Evolutionary conservation across 1,284 basidiomycete species (phyloP), one percentile per base, ranked within the genome.

Genomic region (Malassezia nana): DNA sequence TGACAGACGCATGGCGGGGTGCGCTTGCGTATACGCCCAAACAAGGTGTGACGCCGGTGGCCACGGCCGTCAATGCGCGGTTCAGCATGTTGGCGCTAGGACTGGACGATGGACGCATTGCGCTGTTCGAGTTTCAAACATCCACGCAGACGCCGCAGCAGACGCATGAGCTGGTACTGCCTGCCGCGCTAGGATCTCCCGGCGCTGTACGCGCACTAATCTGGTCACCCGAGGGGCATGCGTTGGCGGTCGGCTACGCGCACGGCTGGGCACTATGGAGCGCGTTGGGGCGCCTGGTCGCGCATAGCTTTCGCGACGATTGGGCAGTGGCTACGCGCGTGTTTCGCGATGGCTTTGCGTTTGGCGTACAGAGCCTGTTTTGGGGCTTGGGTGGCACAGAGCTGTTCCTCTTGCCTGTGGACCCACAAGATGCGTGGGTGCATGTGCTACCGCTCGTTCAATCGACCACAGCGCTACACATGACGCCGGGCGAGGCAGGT

Each of bases 241-340:
- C 88, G 1, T 79, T 98, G n/a, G 91, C 90, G n/a, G 88, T 90
- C 0, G 91, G 88, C 0, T 96, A 89, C 84, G 80, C 83, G 58
- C 76, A 81, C 53, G 91, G 89, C 4, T 94, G 90, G 86, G 86
- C 84, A 0, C 80, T 94, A 4, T 89, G 90, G 79, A 91, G 86
- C 69, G 84, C 92, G 28, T 87, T 87, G 24, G 91, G 94, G 10
- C 89, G 57, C 84, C 89, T 74, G 78, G 89, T 52, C 83, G 83
- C 6, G 84, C 82, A 77, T 59, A 69, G 82, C 79, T 22, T 83
- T 85, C 75, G 87, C 82, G 39, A 84, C 82, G 60, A 77, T 75
- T 45, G 79, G 85, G 38, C 82, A 84, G 58, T 78, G 76, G 53
- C 76, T 78, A 58, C 60, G 45, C 57, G 57, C 7, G 54, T 46